A percentile compares a stretch with the other conserved stretches of the same genome.
Conservation (phyloP, 1,139 yeast species). For the Pichia sp. region DNA sequence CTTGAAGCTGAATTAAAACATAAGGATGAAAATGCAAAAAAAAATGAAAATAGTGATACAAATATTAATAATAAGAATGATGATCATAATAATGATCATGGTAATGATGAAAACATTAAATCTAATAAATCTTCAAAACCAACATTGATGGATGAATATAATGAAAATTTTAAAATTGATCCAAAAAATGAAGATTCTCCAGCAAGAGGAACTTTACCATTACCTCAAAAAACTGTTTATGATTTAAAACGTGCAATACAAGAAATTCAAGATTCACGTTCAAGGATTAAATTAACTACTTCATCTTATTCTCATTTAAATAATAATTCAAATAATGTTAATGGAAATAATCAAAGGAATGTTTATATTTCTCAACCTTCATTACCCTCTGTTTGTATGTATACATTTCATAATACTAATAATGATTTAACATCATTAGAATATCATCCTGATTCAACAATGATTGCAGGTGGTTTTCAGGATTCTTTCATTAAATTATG, state of each 20-base stretch:
- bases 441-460: slow-evolving; percentile 79
- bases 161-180: slow-evolving; percentile 42
- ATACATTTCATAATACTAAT: slow-evolving; percentile 93
- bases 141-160: slow-evolving; percentile 44
- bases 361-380: slow-evolving; percentile 49
- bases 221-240: slow-evolving; percentile 74
- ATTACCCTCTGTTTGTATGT: slow-evolving; percentile 95
- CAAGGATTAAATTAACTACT: slow-evolving; percentile 57
- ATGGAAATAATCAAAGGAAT: background rate
- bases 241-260: slow-evolving; percentile 77
- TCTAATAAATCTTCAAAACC: slow-evolving; percentile 21
- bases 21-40: slow-evolving; percentile 41
- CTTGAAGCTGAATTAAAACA: slow-evolving; percentile 76
- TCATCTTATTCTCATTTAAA: slow-evolving; percentile 25
- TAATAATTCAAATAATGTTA: slow-evolving; percentile 29
- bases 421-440: slow-evolving; percentile 78
- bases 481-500: slow-evolving; percentile 87
- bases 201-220: slow-evolving; percentile 64
- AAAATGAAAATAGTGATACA: slow-evolving; percentile 35
- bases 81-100: too few species aligned
- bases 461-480: slow-evolving; percentile 92
- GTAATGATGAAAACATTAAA: too few species aligned
- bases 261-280: slow-evolving; percentile 75
- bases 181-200: slow-evolving; percentile 59
- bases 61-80: too few species aligned